These are phyloP conservation scores for Parachlorella kessleri DNA, from an alignment of 139 green algal species.

Conservation along the genomic window DNA sequence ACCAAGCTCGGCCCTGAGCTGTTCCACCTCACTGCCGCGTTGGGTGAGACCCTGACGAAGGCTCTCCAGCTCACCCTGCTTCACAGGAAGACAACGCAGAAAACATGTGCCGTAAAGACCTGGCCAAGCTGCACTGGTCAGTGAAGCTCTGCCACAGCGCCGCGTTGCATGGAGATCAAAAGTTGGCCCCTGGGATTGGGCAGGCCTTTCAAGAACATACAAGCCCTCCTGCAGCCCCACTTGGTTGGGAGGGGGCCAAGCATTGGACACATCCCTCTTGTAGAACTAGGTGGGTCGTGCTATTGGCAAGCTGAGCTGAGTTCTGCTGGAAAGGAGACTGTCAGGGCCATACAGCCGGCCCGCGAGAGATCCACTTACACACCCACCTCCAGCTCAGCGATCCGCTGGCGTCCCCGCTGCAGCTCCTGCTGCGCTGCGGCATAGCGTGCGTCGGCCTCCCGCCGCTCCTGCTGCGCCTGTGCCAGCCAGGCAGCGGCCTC, in stretches of 20 bases:
- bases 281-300: not conserved
- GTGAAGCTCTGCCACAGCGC: too few species aligned
- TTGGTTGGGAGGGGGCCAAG: too few species aligned
- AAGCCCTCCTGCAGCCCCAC: too few species aligned
- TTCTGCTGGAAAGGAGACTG: too few species aligned
- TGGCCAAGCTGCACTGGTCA: not conserved
- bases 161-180: too few species aligned
- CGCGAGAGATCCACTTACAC: too few species aligned
- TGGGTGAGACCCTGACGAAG: not conserved
- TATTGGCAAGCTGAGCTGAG: not conserved
- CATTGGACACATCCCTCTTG: too few species aligned
- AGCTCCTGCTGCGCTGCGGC: not conserved
- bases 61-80: not conserved
- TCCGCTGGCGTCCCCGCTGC: too few species aligned
- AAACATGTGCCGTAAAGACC: not conserved
- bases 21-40: not conserved
- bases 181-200: too few species aligned
- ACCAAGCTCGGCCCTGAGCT: not conserved
- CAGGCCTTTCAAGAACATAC: too few species aligned
- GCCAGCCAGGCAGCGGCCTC: constrained; percentile 4
- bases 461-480: not conserved
- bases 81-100: not conserved
- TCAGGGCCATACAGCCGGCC: too few species aligned
- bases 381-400: not conserved
- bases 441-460: not conserved